Base-by-base conservation (phyloP, 2,329 filamentous ascomycete genomes). In the Dendryphion nanum region DNA sequence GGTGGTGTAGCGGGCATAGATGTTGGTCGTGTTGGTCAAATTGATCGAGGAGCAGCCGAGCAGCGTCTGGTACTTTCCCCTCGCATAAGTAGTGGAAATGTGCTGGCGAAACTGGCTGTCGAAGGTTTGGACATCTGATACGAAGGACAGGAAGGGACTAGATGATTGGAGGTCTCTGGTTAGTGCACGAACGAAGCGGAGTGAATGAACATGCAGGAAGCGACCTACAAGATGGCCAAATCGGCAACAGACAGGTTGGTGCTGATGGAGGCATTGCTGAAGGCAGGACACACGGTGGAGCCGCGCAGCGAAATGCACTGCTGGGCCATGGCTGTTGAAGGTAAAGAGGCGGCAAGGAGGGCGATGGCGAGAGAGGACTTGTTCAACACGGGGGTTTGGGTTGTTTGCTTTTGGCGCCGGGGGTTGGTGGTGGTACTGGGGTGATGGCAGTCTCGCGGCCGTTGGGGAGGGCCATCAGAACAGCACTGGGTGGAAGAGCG, bases 1-100 rank as follows among this genome's bases (percentile, higher is more conserved):
- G 32, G 82, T 93, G 4, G 91, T 95, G 69, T 91, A 98, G 54
- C 93, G 85, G 33, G 93, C 91, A 68, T 98, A 98, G 57, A 90
- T 79, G 56, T 85, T 78, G 51, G 81, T 84, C 4, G 89, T 84
- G 62, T 95, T 86, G 39, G 80, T 81, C 40, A 90, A 77, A 57
- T 93, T 81, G 55, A 96, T 74, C 45, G 79, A 78, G 33, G 78
- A 75, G 64, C 93, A 98, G 39, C 91, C 91, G 48, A 98, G 78
- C 33, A 89, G 73, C 37, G 78, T 74, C 63, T 86, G 77, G 68
- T 91, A 98, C 89, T 94, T 87, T 59, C 76, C 68, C 58, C 83
- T 79, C 35, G 91, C 79, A 70, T 90, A 97, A 46, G 75, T 77
- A 24, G 82, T 83, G 38, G 78, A 71, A 37, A 96, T 77, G 66